Evolutionary conservation across 768 basidiomycete genomes (phyloP).

Genomic region (Tremella yokohamensis): DNA sequence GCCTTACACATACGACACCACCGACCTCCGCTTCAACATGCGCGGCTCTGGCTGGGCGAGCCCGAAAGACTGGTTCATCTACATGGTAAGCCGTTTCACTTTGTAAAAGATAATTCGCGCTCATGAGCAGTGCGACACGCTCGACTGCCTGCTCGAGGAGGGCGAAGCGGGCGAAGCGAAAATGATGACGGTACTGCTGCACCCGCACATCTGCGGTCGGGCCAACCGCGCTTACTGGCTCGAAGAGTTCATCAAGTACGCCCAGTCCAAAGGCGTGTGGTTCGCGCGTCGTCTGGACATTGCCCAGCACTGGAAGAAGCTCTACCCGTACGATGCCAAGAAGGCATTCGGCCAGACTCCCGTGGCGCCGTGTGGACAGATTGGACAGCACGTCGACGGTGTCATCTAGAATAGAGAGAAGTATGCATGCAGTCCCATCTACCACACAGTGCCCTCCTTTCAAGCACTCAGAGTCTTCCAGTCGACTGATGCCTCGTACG

Average conservation of each 20-base stretch:
- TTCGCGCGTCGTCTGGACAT: constrained; percentile 23
- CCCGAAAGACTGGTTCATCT: constrained; percentile 29
- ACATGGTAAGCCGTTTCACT: constrained; percentile 16
- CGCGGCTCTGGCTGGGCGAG: constrained; percentile 30
- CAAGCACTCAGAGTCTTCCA: constrained; percentile 6
- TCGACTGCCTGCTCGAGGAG: constrained; percentile 28
- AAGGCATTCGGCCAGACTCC: constrained; percentile 25
- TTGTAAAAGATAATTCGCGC: not conserved
- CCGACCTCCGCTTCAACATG: constrained; percentile 21
- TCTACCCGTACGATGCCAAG: constrained; percentile 23
- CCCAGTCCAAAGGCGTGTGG: constrained; percentile 20
- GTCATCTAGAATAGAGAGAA: too few relatives aligned
- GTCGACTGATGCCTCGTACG: constrained; percentile 19
- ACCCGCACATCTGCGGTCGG: constrained; percentile 36
- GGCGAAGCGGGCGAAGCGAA: constrained; percentile 25
- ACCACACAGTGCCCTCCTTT: too few relatives aligned
- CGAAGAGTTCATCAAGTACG: constrained; percentile 29
- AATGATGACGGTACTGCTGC: constrained; percentile 34
- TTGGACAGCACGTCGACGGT: not conserved
- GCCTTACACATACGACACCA: constrained; percentile 25
- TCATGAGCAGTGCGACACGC: constrained; percentile 17
- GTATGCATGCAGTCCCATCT: too few relatives aligned
- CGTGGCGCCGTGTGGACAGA: constrained; percentile 2
- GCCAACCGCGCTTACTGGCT: constrained; percentile 14
- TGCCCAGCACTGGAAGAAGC: constrained; percentile 24